A percentile compares a stretch with the other conserved stretches of the same genome.
These are phyloP conservation scores for Yamadazyma aaseri DNA, from an alignment of 1,139 yeast species.

Conservation along the genomic window DNA sequence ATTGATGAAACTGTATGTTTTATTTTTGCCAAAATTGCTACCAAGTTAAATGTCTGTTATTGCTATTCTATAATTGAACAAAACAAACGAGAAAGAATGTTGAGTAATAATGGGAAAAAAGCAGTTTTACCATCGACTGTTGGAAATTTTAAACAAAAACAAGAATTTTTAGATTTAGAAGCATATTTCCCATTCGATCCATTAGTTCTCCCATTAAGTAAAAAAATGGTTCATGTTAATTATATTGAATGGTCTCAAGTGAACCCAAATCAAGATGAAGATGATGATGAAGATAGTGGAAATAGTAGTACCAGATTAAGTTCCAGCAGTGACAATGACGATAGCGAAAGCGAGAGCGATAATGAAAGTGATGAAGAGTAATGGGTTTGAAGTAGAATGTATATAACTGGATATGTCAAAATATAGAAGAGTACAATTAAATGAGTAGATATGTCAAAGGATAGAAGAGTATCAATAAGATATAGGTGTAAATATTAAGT, in stretches of 20 bases:
- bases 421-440: too few relatives aligned
- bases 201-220: constrained; percentile 64
- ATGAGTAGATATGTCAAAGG: too few relatives aligned
- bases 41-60: constrained; percentile 85
- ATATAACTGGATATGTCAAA: too few relatives aligned
- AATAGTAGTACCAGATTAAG: constrained; percentile 25
- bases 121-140: constrained; percentile 28
- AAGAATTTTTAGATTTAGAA: constrained; percentile 84
- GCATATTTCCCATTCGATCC: constrained; percentile 98
- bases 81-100: constrained; percentile 67
- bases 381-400: too few relatives aligned
- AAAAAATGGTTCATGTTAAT: constrained; percentile 46
- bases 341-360: constrained; percentile 1
- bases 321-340: constrained; percentile 29
- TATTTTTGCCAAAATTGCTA: constrained; percentile 92
- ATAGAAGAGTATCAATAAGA: too few relatives aligned
- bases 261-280: constrained; percentile 49
- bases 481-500: too few relatives aligned
- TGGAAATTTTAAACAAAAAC: constrained; percentile 51
- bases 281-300: constrained; percentile 58
- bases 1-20: constrained; percentile 92
- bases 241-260: constrained; percentile 79
- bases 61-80: constrained; percentile 92
- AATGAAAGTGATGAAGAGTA: constrained; percentile 6
- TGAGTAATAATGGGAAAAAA: constrained; percentile 17